Percentiles rank a stretch among this genome's conserved stretches.
phyloP scores from a whole-genome alignment of 1,284 basidiomycete genomes.

The Cryptococcus maquisensis region DNA sequence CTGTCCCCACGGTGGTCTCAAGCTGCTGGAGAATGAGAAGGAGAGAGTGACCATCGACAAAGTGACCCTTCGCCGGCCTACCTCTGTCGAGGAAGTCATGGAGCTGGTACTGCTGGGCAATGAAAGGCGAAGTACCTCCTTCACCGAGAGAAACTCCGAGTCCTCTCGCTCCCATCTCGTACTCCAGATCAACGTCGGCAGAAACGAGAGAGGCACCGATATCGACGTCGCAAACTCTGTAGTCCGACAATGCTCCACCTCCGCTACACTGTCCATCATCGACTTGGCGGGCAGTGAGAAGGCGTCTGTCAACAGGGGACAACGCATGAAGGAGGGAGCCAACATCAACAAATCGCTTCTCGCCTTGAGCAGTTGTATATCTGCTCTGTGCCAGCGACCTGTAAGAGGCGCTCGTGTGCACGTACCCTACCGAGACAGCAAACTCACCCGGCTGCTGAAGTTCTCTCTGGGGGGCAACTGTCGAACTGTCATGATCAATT shows the following conservation, averaged over 20 bases:
- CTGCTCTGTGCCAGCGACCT: constrained; percentile 74
- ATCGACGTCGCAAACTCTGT: constrained; percentile 36
- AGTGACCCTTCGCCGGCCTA: constrained; percentile 72
- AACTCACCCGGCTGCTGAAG: constrained; percentile 90
- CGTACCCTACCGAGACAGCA: constrained; percentile 92
- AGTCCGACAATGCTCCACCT: constrained; percentile 59
- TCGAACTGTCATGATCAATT: constrained; percentile 97
- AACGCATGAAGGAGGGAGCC: constrained; percentile 92
- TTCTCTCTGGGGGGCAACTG: constrained; percentile 96
- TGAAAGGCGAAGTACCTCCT: constrained; percentile 77
- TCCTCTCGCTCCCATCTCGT: constrained; percentile 95
- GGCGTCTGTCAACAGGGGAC: constrained; percentile 95
- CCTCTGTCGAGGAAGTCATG: constrained; percentile 83
- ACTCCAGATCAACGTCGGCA: constrained; percentile 84
- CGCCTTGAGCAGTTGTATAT: constrained; percentile 93
- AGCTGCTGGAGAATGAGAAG: constrained; percentile 84
- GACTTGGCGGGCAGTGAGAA: constrained; percentile 94
- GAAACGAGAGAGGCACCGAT: constrained; percentile 57
- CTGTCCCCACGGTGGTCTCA: constrained; percentile 70
- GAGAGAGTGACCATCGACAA: constrained; percentile 74
- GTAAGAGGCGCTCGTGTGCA: constrained; percentile 75
- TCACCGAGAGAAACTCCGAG: constrained; percentile 88
- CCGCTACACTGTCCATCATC: constrained; percentile 90
- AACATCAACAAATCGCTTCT: constrained; percentile 97
- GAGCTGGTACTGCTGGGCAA: constrained; percentile 85